phyloP scores from a whole-genome alignment of 352 stramenopile species.

The Pseudoperonospora humuli region DNA sequence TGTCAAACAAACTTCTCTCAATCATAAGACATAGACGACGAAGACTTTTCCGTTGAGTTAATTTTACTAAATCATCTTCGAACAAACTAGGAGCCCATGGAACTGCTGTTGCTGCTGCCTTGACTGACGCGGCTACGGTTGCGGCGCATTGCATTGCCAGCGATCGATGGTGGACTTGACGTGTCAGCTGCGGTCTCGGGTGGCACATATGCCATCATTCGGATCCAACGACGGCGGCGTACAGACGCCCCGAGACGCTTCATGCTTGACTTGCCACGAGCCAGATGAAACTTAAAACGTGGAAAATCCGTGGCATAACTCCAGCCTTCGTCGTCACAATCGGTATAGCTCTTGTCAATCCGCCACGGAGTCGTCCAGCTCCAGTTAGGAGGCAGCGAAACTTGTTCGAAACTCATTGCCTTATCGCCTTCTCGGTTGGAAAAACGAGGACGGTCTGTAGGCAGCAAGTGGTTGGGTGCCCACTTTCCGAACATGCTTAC shows the following conservation, averaged over 20 bases:
- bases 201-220: constrained; percentile 78
- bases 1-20: no score
- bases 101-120: constrained; percentile 25
- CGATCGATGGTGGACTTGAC: constrained; percentile 1
- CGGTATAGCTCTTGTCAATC: constrained; percentile 84
- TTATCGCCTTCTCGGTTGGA: constrained; percentile 76
- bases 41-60: constrained; percentile 10
- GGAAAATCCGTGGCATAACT: constrained; percentile 83
- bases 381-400: constrained; percentile 65
- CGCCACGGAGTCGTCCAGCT: constrained; percentile 82
- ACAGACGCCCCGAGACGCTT: constrained; percentile 67
- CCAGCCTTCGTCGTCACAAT: constrained; percentile 84
- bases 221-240: constrained; percentile 72
- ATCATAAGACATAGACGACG: neutral
- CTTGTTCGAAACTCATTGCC: constrained; percentile 71
- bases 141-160: neutral
- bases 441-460: constrained; percentile 72
- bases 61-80: constrained; percentile 9
- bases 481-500: constrained; percentile 85
- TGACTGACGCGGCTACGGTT: constrained; percentile 21
- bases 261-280: constrained; percentile 70
- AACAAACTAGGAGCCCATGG: constrained; percentile 19
- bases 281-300: constrained; percentile 77
- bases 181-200: constrained; percentile 26
- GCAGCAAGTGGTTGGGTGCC: constrained; percentile 76